phyloP scores from a whole-genome alignment of 495 filamentous ascomycete genomes.

The Hypoxylon cercidicola region DNA sequence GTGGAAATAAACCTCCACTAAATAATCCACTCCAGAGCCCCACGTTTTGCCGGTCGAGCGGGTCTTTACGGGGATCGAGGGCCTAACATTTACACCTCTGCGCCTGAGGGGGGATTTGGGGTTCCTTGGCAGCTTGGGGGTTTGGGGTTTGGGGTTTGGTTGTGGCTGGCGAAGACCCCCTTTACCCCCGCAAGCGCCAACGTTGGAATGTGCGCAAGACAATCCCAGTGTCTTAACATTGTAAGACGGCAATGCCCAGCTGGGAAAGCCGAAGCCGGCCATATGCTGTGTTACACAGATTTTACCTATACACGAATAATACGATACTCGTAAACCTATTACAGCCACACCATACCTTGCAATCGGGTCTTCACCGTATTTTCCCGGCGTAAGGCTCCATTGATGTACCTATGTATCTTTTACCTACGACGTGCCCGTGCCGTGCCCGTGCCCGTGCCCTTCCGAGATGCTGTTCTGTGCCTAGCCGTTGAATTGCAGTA shows the following conservation, averaged over 20 bases:
- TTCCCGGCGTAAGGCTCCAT: no score
- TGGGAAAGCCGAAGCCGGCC: conserved; percentile 31
- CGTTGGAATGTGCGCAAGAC: neutral
- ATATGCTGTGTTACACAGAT: conserved; percentile 5
- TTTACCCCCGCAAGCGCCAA: neutral
- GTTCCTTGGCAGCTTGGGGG: neutral
- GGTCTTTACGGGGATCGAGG: conserved; percentile 5
- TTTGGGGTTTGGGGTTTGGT: neutral
- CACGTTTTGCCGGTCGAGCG: conserved; percentile 19
- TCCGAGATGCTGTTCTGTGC: no score
- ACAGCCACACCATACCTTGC: no score
- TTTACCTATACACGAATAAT: neutral
- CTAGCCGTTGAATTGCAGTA: no score
- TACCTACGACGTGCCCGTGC: no score
- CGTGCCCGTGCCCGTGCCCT: no score
- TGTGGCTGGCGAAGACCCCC: neutral
- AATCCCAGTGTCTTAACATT: conserved; percentile 3
- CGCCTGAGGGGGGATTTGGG: conserved; percentile 15
- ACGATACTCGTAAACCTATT: no score
- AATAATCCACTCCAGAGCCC: conserved; percentile 30
- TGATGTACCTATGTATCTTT: no score
- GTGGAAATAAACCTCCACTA: conserved; percentile 45
- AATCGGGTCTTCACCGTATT: no score
- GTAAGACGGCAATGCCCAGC: conserved; percentile 17
- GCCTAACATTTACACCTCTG: neutral